These are phyloP conservation scores for Macrolepiota albuminosa DNA, from an alignment of 768 basidiomycete species.

Conservation along the genomic window DNA sequence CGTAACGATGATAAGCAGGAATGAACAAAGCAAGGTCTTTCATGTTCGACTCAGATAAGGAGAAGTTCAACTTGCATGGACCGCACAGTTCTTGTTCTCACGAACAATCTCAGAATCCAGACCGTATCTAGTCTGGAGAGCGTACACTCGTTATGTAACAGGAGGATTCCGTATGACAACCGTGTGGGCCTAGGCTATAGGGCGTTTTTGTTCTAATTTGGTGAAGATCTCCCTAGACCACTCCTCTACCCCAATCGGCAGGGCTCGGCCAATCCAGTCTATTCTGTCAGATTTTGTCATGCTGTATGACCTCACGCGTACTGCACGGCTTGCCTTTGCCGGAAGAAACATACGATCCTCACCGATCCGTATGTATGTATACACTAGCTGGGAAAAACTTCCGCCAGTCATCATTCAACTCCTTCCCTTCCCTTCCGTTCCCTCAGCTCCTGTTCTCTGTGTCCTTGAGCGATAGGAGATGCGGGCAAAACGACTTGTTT, in stretches of 20 bases:
- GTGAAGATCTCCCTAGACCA: constrained; percentile 39
- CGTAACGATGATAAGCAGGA: not conserved
- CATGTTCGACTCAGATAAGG: not conserved
- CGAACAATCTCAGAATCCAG: not conserved
- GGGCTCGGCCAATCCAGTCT: not conserved
- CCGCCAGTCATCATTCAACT: not conserved
- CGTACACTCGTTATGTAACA: not conserved
- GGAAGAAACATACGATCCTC: constrained; percentile 3
- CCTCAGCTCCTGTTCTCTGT: not conserved
- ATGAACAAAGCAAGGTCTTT: not conserved
- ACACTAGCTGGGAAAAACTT: not conserved
- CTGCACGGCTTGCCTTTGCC: not conserved
- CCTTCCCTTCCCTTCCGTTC: not conserved
- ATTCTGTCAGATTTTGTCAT: not conserved
- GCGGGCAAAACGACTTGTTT: constrained; percentile 7
- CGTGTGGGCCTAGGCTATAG: not conserved
- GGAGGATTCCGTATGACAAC: not conserved
- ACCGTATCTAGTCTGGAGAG: not conserved
- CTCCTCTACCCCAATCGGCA: not conserved
- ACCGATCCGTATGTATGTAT: not conserved
- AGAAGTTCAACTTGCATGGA: not conserved
- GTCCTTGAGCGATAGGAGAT: constrained; percentile 2
- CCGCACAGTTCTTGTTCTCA: not conserved
- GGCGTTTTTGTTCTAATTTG: constrained; percentile 2
- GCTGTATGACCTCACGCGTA: not conserved